Conservation (phyloP, 2,329 filamentous ascomycete species). For the Ophiostoma sp. region DNA sequence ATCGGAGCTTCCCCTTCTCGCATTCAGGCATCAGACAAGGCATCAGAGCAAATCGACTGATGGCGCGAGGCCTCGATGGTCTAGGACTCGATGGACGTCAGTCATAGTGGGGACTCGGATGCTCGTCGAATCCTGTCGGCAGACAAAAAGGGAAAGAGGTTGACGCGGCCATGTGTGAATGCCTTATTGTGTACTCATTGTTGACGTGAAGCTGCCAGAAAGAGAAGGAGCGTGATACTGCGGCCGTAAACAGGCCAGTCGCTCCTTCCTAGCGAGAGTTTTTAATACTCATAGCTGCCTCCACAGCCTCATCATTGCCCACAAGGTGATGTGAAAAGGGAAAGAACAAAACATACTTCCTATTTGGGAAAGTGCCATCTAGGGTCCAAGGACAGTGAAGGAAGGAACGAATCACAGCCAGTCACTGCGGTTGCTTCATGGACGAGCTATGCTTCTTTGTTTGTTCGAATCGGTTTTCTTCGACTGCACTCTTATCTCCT, state of each 20-base stretch:
- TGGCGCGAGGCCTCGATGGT: background rate
- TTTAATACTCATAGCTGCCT: too few relatives aligned
- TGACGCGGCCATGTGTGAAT: background rate
- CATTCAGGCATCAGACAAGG: background rate
- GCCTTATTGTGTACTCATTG: too few relatives aligned
- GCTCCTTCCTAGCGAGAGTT: slow-evolving; percentile 13
- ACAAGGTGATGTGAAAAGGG: background rate
- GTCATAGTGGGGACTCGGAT: slow-evolving; percentile 6
- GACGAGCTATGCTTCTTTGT: background rate
- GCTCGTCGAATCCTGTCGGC: background rate
- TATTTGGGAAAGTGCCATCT: slow-evolving; percentile 18
- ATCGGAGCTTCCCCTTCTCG: background rate
- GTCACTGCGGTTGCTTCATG: background rate
- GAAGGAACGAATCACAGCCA: slow-evolving; percentile 19
- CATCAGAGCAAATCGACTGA: background rate
- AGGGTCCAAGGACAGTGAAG: background rate
- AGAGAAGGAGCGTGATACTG: background rate
- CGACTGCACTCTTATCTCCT: background rate
- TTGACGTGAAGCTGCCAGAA: too few relatives aligned
- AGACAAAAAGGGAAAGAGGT: background rate
- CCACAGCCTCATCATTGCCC: too few relatives aligned
- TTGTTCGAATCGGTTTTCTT: background rate
- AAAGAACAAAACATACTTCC: slow-evolving; percentile 24
- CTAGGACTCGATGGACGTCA: background rate
- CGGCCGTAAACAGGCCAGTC: slow-evolving; percentile 11